Percentiles rank a stretch among this genome's conserved stretches.
These are phyloP conservation scores for Thielaviopsis ethacetica DNA, from an alignment of 2,329 filamentous ascomycete genomes.

Conservation along the genomic window DNA sequence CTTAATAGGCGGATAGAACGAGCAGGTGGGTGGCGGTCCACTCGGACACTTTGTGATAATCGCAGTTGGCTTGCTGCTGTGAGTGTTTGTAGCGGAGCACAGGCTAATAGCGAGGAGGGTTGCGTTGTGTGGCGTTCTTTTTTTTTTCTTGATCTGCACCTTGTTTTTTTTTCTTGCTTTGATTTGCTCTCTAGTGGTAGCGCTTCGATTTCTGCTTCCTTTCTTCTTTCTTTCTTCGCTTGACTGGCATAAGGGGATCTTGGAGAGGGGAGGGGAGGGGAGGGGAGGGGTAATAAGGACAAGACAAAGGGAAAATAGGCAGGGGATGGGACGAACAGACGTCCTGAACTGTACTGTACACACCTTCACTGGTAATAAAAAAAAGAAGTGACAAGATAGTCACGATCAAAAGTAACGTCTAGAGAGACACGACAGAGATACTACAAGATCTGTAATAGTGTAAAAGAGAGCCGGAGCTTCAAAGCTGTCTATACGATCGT, in stretches of 20 bases:
- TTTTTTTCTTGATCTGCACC: background rate
- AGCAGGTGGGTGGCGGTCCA: background rate
- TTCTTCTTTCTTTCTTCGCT: too few species aligned
- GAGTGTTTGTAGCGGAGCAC: background rate
- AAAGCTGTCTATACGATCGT: too few species aligned
- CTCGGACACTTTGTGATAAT: background rate
- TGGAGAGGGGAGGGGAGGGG: too few species aligned
- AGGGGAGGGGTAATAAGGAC: too few species aligned
- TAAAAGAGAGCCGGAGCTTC: too few species aligned
- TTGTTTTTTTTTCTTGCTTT: too few species aligned
- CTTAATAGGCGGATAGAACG: background rate
- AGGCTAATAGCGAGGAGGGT: background rate
- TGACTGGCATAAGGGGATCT: too few species aligned
- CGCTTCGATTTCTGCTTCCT: too few species aligned
- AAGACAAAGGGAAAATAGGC: background rate
- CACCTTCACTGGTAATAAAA: slow-evolving; percentile 5
- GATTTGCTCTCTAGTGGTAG: too few species aligned
- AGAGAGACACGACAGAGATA: slow-evolving; percentile 1
- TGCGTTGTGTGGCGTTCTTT: background rate
- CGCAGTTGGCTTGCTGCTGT: background rate
- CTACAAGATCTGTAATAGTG: background rate
- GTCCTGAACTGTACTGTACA: too few species aligned
- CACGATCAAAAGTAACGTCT: slow-evolving; percentile 6
- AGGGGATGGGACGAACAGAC: background rate
- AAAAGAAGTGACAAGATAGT: slow-evolving; percentile 9